These are phyloP conservation scores for Trichophyton rubrum DNA, from an alignment of 2,329 filamentous ascomycete genomes.

Conservation along the genomic window DNA sequence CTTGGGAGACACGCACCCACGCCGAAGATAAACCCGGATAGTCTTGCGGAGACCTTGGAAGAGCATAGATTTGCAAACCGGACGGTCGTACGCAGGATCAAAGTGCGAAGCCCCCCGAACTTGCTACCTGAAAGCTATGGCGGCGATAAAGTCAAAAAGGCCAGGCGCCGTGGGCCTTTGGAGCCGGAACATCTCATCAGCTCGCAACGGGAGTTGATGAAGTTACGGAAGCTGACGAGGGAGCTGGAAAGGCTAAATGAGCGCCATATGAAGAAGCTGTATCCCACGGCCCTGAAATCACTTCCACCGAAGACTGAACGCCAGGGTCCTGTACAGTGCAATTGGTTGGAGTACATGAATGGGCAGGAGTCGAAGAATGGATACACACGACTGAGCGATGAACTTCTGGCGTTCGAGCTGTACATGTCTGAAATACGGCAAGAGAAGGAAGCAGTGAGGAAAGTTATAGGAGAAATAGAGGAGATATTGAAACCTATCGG, in stretches of 20 bases:
- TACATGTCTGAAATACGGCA: conserved; percentile 33
- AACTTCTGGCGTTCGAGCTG: conserved; percentile 35
- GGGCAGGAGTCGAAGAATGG: conserved; percentile 13
- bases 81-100: background rate
- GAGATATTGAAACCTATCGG: conserved; percentile 19
- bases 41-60: conserved; percentile 24
- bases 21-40: conserved; percentile 16
- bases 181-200: background rate
- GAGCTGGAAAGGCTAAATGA: background rate
- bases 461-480: conserved; percentile 20
- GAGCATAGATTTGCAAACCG: conserved; percentile 24
- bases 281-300: background rate
- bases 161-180: background rate
- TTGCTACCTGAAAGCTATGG: background rate
- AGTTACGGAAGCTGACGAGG: conserved; percentile 8
- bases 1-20: conserved; percentile 1
- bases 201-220: background rate
- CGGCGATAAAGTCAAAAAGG: background rate
- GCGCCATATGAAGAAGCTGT: background rate
- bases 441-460: conserved; percentile 28
- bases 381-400: conserved; percentile 27
- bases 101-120: background rate
- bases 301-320: background rate
- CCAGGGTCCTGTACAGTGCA: conserved; percentile 14
- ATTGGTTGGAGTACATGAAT: conserved; percentile 24